Base-by-base conservation (phyloP, 169 alveolate genomes). In the Plasmodium relictum region DNA sequence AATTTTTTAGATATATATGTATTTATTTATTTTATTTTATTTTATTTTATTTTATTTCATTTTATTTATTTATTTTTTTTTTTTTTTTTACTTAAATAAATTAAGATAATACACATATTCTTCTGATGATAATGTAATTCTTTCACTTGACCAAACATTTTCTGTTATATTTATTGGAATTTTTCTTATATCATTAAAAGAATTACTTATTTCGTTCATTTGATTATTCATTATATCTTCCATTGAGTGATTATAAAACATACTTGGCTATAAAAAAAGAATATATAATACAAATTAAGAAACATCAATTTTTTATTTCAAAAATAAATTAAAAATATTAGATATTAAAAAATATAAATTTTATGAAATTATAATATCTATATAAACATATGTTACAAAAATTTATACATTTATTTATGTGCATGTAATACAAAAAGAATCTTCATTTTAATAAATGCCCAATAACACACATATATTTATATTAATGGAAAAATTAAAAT, bases 111-210 rank as follows among this genome's bases (percentile, higher is more conserved):
- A 83, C 0, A 56, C 14, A 58, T 83, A 83, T 18, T 83, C 91
- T 63, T 83, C 73, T 5, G 91, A 52, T 0, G 83, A 68, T 16
- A 83, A 44, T 7, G 83, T 20, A 18, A 83, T 83, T 56, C 91
- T 31, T n/a, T 83, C 83, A 0, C 73, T 66, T 9, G 91, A 83
- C 91, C 91, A 83, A 0, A 42, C 73, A 10, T 52, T 66, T 24
- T 83, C 72, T 6, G 91, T 1, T 20, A 50, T 39, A 24, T 22
- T 68, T 41, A 52, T n/a, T 0, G 50, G 3, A 5, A 24, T 8
- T 10, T 83, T 66, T 39, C 63, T 54, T 31, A 65, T 45, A 26
- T 83, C 91, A 3, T 62, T 72, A 48, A 62, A 76, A 41, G 88
- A 6, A 52, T 6, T 63, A 68, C 63, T 76, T 74, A 76, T 76